Evolutionary conservation across 176 grass and related monocot genomes (phyloP).

Genomic region (Tuctoria greenei): DNA sequence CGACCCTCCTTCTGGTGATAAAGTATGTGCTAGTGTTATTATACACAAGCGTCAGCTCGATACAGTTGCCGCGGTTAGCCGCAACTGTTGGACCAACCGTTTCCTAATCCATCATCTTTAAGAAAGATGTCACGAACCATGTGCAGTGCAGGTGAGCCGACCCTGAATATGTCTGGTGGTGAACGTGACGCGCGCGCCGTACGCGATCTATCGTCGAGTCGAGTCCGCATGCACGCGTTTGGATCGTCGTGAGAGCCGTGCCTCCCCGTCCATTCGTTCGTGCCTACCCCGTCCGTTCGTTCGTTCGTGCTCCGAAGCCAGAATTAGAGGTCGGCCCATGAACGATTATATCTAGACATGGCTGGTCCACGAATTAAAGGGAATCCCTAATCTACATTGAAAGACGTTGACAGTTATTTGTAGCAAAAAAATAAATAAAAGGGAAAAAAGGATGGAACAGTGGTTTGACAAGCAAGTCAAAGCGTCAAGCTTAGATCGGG

Average conservation of each 20-base stretch:
- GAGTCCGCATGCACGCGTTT: neutral
- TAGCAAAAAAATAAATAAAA: too few species aligned
- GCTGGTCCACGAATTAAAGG: too few species aligned
- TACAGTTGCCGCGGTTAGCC: slow-evolving; percentile 16
- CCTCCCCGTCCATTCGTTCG: neutral
- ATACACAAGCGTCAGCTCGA: neutral
- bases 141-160: slow-evolving; percentile 28
- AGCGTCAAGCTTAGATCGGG: neutral
- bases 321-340: too few species aligned
- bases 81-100: slow-evolving; percentile 39
- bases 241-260: neutral
- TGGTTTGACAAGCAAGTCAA: neutral
- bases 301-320: too few species aligned
- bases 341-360: too few species aligned
- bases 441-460: neutral
- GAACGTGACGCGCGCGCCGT: neutral
- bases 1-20: neutral
- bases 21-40: neutral
- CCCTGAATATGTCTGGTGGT: neutral
- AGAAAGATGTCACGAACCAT: neutral
- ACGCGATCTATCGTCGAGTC: too few species aligned
- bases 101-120: slow-evolving; percentile 32
- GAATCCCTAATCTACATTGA: too few species aligned
- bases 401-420: too few species aligned
- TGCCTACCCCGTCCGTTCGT: too few species aligned